phyloP scores from a whole-genome alignment of 2,329 filamentous ascomycete genomes.

The Pyricularia pennisetigena region DNA sequence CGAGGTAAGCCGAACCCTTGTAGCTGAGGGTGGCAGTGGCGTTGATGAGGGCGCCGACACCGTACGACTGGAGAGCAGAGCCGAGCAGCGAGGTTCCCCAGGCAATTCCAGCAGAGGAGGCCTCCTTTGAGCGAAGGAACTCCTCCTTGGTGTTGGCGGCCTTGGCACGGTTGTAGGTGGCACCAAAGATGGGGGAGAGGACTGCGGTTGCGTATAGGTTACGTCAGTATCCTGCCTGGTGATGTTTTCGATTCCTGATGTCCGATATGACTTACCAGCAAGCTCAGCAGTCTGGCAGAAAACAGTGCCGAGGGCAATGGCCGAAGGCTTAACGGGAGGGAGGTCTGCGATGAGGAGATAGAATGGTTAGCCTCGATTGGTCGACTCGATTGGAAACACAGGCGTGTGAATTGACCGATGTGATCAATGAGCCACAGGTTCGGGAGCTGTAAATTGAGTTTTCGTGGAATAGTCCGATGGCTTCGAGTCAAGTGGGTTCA shows the following conservation, averaged over 20 bases:
- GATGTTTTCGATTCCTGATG: neutral
- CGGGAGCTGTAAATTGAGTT: neutral
- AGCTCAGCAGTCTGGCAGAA: slow-evolving; percentile 93
- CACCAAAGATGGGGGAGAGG: slow-evolving; percentile 81
- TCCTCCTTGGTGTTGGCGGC: slow-evolving; percentile 87
- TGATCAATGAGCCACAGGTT: neutral
- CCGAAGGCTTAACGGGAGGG: slow-evolving; percentile 86
- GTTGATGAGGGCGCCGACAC: slow-evolving; percentile 84
- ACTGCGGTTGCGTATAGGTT: slow-evolving; percentile 30
- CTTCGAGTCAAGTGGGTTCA: neutral
- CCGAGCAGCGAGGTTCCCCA: slow-evolving; percentile 88
- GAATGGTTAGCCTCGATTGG: slow-evolving; percentile 1
- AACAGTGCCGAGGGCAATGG: slow-evolving; percentile 88
- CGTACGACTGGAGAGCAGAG: slow-evolving; percentile 81
- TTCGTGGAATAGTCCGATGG: neutral
- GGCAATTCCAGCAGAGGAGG: slow-evolving; percentile 73
- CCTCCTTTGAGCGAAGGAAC: slow-evolving; percentile 89
- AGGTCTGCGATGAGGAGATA: slow-evolving; percentile 33
- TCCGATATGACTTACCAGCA: slow-evolving; percentile 33
- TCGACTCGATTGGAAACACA: neutral
- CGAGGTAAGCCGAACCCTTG: slow-evolving; percentile 94
- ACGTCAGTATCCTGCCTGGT: neutral
- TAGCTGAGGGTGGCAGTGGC: slow-evolving; percentile 91
- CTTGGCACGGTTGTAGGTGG: slow-evolving; percentile 90
- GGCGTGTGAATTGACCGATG: neutral